A percentile compares a stretch with the other conserved stretches of the same genome.
Evolutionary conservation across 2,329 filamentous ascomycete genomes (phyloP).

Genomic region (Aureobasidium musti): DNA sequence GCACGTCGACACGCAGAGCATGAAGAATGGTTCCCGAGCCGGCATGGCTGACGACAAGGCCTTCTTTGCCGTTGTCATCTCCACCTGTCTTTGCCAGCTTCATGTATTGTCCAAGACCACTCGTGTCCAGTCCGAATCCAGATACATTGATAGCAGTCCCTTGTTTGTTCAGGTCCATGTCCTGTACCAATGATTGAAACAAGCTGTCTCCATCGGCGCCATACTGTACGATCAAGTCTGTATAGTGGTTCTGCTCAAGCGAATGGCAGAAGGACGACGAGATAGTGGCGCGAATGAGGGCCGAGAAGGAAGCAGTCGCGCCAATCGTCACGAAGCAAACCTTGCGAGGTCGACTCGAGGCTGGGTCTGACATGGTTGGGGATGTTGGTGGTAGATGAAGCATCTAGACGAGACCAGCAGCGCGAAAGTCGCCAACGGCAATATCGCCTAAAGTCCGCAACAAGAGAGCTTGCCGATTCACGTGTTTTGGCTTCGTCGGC

Average conservation of each 20-base stretch:
- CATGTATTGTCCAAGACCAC: constrained; percentile 64
- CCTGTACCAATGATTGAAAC: constrained; percentile 45
- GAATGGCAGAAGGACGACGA: constrained; percentile 62
- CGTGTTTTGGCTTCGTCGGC: constrained; percentile 2
- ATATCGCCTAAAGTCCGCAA: background rate
- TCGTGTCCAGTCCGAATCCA: constrained; percentile 66
- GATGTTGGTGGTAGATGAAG: constrained; percentile 13
- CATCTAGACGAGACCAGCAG: background rate
- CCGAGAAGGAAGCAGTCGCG: constrained; percentile 80
- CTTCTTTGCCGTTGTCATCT: constrained; percentile 53
- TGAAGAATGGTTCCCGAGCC: constrained; percentile 89
- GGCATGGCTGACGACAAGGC: constrained; percentile 84
- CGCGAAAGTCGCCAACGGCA: background rate
- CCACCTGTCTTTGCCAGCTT: constrained; percentile 47
- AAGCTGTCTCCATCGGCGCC: constrained; percentile 64
- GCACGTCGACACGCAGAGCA: constrained; percentile 70
- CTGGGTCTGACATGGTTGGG: background rate
- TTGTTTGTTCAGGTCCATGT: constrained; percentile 29
- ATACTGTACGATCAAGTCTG: constrained; percentile 75
- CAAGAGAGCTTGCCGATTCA: background rate
- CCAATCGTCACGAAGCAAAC: constrained; percentile 87
- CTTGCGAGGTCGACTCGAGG: constrained; percentile 37
- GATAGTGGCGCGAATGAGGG: constrained; percentile 68
- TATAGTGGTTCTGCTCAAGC: constrained; percentile 64
- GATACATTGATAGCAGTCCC: constrained; percentile 51